Base-by-base conservation (phyloP, 2,329 filamentous ascomycete genomes). In the Aspergillus viridinutans region DNA sequence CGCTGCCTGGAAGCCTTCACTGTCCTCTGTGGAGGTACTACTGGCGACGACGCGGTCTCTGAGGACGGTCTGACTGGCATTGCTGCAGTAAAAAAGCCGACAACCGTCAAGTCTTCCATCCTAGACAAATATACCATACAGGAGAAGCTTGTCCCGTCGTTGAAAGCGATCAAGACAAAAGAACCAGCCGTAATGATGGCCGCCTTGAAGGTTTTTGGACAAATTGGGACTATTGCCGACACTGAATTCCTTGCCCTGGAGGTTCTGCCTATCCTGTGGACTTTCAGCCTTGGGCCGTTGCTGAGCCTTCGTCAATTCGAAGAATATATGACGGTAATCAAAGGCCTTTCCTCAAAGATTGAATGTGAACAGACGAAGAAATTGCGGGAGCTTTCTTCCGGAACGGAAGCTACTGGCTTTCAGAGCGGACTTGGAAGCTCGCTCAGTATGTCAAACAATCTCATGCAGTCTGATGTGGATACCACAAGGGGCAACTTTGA, bases 71-170 rank as follows among this genome's bases (percentile, higher is more conserved):
- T 97, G 2, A 88, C 90, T 62, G 92, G 91, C 0, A 79, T 92
- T 10, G 60, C 69, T 17, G 65, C 70, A 43, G 70, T 69, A 67
- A 76, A 45, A 74, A 83, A 62, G 71, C 82, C 84, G 57, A 87
- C 87, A 69, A 78, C 82, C 2, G 83, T 83, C 3, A 89, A 84
- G 1, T 88, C 88, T 0, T 91, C 86, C 1, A 92, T 93, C 3
- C 79, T 99, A 28, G 94, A 99, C 77, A 97, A 97, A 73, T 97
- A 94, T 69, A 97, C 94, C 0, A 93, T 99, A 77, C 94, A 99
- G 72, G 94, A 99, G 71, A 97, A 97, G 78, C 90, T 99, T 35
- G 84, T 97, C 0, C 94, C 94, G 0, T 78, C 97, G 4, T 81
- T 99, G 59, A 92, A 90, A 68, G 92, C 82, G 1, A 97, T 99